Conservation (phyloP, 805 yeast species). For the Metschnikowia hibisci region DNA sequence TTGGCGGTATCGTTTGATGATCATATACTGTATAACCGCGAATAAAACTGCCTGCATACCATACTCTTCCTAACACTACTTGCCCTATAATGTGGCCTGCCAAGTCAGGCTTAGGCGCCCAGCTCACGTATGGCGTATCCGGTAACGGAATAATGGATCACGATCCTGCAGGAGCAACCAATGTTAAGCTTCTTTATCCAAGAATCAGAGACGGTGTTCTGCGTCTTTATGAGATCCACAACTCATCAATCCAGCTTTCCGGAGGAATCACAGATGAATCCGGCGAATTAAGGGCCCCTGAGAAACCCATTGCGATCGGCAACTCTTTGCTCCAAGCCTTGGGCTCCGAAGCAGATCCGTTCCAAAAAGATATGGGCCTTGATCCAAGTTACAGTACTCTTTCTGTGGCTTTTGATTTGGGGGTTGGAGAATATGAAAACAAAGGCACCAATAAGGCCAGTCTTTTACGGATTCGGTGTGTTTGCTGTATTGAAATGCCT, state of each 20-base stretch:
- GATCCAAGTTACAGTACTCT: constrained; percentile 14
- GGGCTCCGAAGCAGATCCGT: constrained; percentile 11
- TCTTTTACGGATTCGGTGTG: constrained; percentile 8
- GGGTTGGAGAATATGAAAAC: constrained; percentile 12
- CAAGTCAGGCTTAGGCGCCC: constrained; percentile 13
- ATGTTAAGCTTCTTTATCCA: constrained; percentile 9
- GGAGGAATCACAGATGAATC: neutral
- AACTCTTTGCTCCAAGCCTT: constrained; percentile 7
- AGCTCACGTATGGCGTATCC: constrained; percentile 17
- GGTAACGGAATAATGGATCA: constrained; percentile 11
- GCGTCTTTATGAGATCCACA: constrained; percentile 9
- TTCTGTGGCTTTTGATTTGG: constrained; percentile 8
- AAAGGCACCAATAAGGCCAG: constrained; percentile 4
- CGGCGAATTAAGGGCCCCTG: neutral
- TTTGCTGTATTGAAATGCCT: constrained; percentile 9
- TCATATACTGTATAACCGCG: neutral
- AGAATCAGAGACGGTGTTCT: constrained; percentile 12
- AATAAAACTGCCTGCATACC: neutral
- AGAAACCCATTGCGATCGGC: neutral
- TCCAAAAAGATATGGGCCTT: constrained; percentile 5
- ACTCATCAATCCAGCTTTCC: constrained; percentile 10
- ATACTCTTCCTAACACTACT: neutral
- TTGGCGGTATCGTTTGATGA: too few species aligned
- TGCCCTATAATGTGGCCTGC: constrained; percentile 17
- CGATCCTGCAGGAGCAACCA: neutral